phyloP scores from a whole-genome alignment of 352 stramenopile species.

The Globisporangium okanoganense region DNA sequence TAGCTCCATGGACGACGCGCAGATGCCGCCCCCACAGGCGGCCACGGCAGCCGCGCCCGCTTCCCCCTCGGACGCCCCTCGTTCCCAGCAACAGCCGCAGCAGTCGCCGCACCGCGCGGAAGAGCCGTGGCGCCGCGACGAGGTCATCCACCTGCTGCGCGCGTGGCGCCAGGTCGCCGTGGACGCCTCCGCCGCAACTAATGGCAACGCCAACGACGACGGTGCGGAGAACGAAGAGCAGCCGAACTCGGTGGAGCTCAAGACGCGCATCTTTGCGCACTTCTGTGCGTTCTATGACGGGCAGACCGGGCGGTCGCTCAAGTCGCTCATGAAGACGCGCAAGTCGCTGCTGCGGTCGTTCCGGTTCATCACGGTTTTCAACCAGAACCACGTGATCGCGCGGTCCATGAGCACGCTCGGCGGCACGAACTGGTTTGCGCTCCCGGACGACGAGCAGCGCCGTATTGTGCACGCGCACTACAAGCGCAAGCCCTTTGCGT shows the following conservation, averaged over 20 bases:
- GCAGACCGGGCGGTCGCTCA: slow-evolving; percentile 1
- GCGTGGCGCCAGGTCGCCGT: slow-evolving; percentile 2
- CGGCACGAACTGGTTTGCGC: slow-evolving; percentile 1
- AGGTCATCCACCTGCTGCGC: slow-evolving; percentile 2
- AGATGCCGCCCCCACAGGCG: background rate
- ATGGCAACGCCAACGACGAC: background rate
- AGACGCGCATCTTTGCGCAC: slow-evolving; percentile 3
- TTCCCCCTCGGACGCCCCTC: background rate
- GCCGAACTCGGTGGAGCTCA: background rate
- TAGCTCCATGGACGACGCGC: slow-evolving; percentile 3
- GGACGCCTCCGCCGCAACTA: background rate
- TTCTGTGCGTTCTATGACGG: slow-evolving; percentile 1
- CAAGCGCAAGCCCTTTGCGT: slow-evolving; percentile 16
- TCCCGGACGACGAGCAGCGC: slow-evolving; percentile 5
- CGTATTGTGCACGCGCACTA: slow-evolving; percentile 14
- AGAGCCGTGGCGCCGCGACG: slow-evolving; percentile 4
- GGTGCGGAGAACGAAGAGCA: background rate
- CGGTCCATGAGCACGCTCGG: background rate
- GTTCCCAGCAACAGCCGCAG: background rate
- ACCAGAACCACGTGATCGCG: slow-evolving; percentile 15
- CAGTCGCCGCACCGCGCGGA: background rate
- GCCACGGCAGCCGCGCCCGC: background rate
- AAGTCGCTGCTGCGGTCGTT: slow-evolving; percentile 15
- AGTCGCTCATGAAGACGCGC: slow-evolving; percentile 11
- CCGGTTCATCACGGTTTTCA: slow-evolving; percentile 16